Conservation (phyloP, 2,329 filamentous ascomycete species). For the Aspergillus clavatus region DNA sequence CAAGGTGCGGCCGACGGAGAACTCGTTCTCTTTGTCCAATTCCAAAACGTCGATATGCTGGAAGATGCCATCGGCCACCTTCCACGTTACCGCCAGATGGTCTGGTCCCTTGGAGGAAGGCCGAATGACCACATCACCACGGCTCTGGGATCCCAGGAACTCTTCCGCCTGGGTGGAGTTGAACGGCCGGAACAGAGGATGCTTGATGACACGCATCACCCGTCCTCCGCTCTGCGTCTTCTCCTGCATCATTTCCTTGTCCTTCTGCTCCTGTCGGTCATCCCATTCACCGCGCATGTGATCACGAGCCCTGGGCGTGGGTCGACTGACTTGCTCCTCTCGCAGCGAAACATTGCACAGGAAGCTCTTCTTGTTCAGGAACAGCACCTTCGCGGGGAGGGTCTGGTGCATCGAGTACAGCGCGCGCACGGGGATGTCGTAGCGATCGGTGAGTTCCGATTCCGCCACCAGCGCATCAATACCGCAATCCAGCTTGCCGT, state of each 20-base stretch:
- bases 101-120: conserved; percentile 94
- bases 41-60: conserved; percentile 97
- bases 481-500: conserved; percentile 89
- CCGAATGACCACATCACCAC: conserved; percentile 89
- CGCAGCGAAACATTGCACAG: conserved; percentile 77
- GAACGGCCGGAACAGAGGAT: conserved; percentile 91
- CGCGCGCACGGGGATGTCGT: conserved; percentile 64
- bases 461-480: conserved; percentile 84
- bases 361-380: conserved; percentile 82
- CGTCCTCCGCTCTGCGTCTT: conserved; percentile 82
- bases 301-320: conserved; percentile 65
- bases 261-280: conserved; percentile 69
- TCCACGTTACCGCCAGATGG: conserved; percentile 95
- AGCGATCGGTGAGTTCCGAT: conserved; percentile 70
- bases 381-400: conserved; percentile 79
- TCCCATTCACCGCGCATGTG: conserved; percentile 83
- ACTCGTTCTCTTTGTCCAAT: conserved; percentile 94
- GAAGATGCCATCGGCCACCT: conserved; percentile 92
- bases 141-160: conserved; percentile 77
- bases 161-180: conserved; percentile 90
- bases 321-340: conserved; percentile 71
- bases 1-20: conserved; percentile 80
- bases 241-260: conserved; percentile 76
- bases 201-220: conserved; percentile 92
- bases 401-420: conserved; percentile 77